Base-by-base conservation (phyloP, 1,139 yeast species). In the Pichia cactophila region DNA sequence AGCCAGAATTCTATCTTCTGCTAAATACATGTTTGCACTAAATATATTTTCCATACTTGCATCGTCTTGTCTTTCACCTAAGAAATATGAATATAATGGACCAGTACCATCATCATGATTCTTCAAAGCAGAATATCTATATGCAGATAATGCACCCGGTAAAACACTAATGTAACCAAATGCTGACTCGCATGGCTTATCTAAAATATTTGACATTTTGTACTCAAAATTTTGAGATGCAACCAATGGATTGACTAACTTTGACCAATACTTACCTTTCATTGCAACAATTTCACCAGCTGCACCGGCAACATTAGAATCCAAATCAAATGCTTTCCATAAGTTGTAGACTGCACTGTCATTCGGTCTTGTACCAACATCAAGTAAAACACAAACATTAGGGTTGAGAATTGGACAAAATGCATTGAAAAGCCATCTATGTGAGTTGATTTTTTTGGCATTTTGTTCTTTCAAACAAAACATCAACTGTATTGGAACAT, bases 171-270 rank as follows among this genome's bases (percentile, higher is more conserved):
- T 89, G 65, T 89, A 92, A 16, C 98, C 98, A 68, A 90, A 92
- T 4, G 82, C 78, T 39, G 95, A 86, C 68, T 92, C 98, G 61
- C 90, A 73, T 1, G 98, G 98, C 64, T 92, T 92, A 67, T 92
- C 98, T 50, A 92, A 72, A 57, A 92, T 90, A 63, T 92, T 92
- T 16, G 97, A 89, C 84, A 90, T 87, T 62, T 92, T 92, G 69
- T 92, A 92, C 68, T 92, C 98, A 61, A 92, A 92, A 65, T 92
- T 90, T 65, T 92, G 98, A 0, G 97, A 88, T 0, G 97, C 97
- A 40, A 92, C 96, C 45, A 92, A 71, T 3, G 98, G 98, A 63
- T 90, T 92, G 33, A 87, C 68, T 56, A 92, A 71, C 55, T 88
- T 86, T 28, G 71, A 63, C 77, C 96, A 87, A 17, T 82, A 85